Percentiles rank a stretch among this genome's conserved stretches.
phyloP scores from a whole-genome alignment of 306 rosid species.

The Corylus heterophylla region DNA sequence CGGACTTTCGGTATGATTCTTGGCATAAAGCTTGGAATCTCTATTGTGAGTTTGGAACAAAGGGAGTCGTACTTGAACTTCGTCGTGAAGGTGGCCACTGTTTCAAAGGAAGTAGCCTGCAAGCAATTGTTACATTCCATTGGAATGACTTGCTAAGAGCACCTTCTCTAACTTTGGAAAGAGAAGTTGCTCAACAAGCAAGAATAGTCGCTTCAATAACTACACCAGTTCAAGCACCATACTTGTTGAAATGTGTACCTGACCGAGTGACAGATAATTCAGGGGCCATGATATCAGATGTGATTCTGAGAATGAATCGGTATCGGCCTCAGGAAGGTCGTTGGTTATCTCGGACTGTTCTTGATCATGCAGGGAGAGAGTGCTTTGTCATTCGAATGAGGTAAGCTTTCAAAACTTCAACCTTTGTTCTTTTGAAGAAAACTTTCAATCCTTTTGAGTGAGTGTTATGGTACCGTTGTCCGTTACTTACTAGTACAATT shows the following conservation, averaged over 20 bases:
- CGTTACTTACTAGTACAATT: conserved; percentile 8
- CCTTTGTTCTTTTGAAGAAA: not conserved
- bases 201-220: conserved; percentile 64
- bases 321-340: conserved; percentile 97
- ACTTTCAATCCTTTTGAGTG: not conserved
- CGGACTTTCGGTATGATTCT: conserved; percentile 47
- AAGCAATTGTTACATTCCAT: conserved; percentile 39
- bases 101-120: conserved; percentile 57
- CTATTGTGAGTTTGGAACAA: conserved; percentile 91
- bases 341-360: conserved; percentile 92
- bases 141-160: conserved; percentile 91
- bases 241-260: conserved; percentile 89
- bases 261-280: conserved; percentile 87
- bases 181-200: conserved; percentile 53
- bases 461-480: conserved; percentile 3
- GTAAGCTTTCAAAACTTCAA: conserved; percentile 36
- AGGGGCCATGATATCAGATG: conserved; percentile 86
- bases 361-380: conserved; percentile 94
- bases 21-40: conserved; percentile 88
- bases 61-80: conserved; percentile 63
- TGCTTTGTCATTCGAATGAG: conserved; percentile 84
- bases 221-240: conserved; percentile 88
- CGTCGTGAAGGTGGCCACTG: conserved; percentile 53
- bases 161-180: conserved; percentile 57
- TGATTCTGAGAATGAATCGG: conserved; percentile 75